Conservation (phyloP, 2,329 filamentous ascomycete genomes). For the Fusarium buxicola region DNA sequence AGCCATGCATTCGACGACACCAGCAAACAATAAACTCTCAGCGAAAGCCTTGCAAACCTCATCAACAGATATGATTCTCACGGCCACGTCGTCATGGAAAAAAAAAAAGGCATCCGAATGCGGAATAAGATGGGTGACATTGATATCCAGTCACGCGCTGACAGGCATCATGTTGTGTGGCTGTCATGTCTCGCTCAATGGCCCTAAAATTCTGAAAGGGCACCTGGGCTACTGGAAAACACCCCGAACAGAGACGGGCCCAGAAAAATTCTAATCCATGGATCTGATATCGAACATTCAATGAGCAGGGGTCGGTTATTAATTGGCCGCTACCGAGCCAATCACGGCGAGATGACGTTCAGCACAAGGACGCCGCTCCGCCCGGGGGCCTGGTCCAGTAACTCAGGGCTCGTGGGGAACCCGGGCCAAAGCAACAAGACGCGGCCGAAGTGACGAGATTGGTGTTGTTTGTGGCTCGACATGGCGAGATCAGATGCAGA, state of each 20-base stretch:
- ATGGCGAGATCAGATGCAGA: neutral
- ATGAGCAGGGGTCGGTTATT: conserved; percentile 48
- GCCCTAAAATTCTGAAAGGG: conserved; percentile 37
- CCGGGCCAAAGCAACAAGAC: conserved; percentile 25
- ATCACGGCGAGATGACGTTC: conserved; percentile 52
- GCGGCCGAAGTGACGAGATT: conserved; percentile 26
- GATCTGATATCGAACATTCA: conserved; percentile 50
- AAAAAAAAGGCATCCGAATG: conserved; percentile 32
- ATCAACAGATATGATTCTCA: neutral
- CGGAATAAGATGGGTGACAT: conserved; percentile 40
- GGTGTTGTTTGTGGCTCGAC: conserved; percentile 4
- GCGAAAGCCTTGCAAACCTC: conserved; percentile 5
- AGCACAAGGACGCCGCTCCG: conserved; percentile 42
- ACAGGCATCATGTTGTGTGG: conserved; percentile 42
- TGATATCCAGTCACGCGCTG: conserved; percentile 43
- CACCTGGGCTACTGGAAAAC: conserved; percentile 1
- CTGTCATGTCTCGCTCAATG: conserved; percentile 35
- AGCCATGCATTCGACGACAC: neutral
- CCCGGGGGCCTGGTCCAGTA: conserved; percentile 40
- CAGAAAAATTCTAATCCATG: conserved; percentile 44
- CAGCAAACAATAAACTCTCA: neutral
- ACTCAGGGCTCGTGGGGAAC: conserved; percentile 44
- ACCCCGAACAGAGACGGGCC: conserved; percentile 32
- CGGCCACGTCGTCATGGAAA: conserved; percentile 40
- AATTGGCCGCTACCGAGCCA: conserved; percentile 46